Base-by-base conservation (phyloP, 2,329 filamentous ascomycete genomes). In the Rosellinia necatrix region DNA sequence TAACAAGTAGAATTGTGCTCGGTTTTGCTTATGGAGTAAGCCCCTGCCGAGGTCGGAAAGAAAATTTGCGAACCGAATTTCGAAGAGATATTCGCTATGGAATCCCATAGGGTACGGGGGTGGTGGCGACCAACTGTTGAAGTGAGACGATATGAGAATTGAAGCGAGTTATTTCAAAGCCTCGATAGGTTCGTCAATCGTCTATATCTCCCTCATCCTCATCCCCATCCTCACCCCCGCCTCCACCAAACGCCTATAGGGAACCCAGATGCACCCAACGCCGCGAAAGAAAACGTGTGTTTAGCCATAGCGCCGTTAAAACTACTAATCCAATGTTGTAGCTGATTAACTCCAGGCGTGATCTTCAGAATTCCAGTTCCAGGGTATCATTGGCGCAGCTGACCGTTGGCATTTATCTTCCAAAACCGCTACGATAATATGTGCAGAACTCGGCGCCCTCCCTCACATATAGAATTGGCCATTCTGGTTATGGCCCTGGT, bases 401-500 rank as follows among this genome's bases (percentile, higher is more conserved):
- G 56, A 59, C 43, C 40, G 44, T 22, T 50, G 59, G 60, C 40
- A 57, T 61, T 53, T 46, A 56, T 49, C 55, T 34, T 58, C 38
- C 46, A n/a, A 58, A 61, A 55, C 13, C 54, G 42, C 48, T 61
- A 61, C n/a, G 19, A 10, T 6, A 21, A 30, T 19, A 17, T 29
- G 10, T n/a, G n/a, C n/a, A n/a, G 17, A 19, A 21, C 30, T 34
- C 17, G 27, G 54, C 2, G 41, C 7, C 13, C 21, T 46, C 9
- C 10, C 15, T 51, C 50, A 66, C 44, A 67, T 63, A 54, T 76
- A 77, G 60, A 75, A 77, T 15, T 48, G 54, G 17, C 67, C 64
- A 1, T 64, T 67, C 35, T 73, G 72, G 10, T 64, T 67, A 35
- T 73, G 72, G 10, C 66, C 69, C 53, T 69, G 72, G 38, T 75